Conservation (phyloP, 331 rosid genomes). For the Stylosanthes scabra region DNA sequence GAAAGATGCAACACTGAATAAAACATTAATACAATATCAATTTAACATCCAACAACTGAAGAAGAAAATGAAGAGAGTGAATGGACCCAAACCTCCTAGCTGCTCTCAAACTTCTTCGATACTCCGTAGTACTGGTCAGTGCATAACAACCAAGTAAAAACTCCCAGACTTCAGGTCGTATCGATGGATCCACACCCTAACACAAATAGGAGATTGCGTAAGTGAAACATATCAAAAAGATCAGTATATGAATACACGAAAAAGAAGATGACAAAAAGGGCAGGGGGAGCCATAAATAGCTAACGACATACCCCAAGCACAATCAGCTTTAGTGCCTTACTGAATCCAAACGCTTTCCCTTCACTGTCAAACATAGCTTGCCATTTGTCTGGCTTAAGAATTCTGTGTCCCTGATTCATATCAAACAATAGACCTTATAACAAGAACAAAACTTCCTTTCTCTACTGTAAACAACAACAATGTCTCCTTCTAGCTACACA, state of each 20-base stretch:
- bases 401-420: conserved; percentile 71
- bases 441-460: conserved; percentile 15
- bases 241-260: background rate
- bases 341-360: conserved; percentile 81
- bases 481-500: background rate
- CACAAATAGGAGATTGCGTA: conserved; percentile 33
- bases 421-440: conserved; percentile 32
- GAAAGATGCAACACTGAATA: conserved; percentile 23
- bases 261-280: background rate
- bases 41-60: conserved; percentile 37
- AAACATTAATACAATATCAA: conserved; percentile 38
- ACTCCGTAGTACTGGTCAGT: conserved; percentile 73
- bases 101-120: conserved; percentile 69
- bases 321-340: conserved; percentile 84
- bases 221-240: conserved; percentile 37
- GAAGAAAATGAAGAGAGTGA: conserved; percentile 34
- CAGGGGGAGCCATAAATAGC: conserved; percentile 23
- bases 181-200: conserved; percentile 94
- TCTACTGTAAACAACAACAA: conserved; percentile 17
- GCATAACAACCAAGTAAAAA: conserved; percentile 93
- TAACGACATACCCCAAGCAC: conserved; percentile 77
- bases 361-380: conserved; percentile 76
- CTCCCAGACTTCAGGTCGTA: conserved; percentile 95
- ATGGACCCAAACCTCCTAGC: conserved; percentile 75
- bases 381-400: conserved; percentile 96